Base-by-base conservation (phyloP, 2,329 filamentous ascomycete genomes). In the Septoria petroselini region DNA sequence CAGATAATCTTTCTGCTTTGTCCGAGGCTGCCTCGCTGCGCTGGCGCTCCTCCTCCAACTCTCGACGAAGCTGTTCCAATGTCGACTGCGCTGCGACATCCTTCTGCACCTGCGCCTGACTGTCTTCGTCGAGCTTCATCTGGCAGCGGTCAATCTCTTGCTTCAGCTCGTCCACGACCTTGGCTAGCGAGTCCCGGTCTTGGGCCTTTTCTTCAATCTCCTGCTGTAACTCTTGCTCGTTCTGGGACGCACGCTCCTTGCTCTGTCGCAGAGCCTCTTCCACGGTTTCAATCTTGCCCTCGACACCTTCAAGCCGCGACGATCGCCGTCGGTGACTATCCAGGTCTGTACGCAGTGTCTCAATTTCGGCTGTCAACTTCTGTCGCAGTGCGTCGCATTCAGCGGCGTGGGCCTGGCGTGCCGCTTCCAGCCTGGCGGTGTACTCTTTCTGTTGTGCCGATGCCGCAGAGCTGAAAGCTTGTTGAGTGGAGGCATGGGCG, bases 131-230 rank as follows among this genome's bases (percentile, higher is more conserved):
- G 27, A 68, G 58, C 44, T 65, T 59, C 12, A 59, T 41, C 51
- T 68, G 62, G 38, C 62, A 65, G n/a, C 60, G 54, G 34, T 66
- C 62, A 35, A 68, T 68, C 55, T 68, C 66, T 31, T 62, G 48
- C 49, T 59, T 58, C 35, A 68, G 51, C 27, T 68, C 65, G 17
- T 60, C 53, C 19, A 68, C 63, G 3, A 67, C 63, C 35, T 52
- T 48, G 7, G 58, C 62, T 15, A 69, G 51, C 49, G 64, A 54
- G 25, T 62, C 62, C 14, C 58, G 58, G 47, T 67, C 62, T 21
- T 59, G 54, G 7, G 63, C 60, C 47, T 66, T 64, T 46, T 63
- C 54, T 40, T 61, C 52, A 17, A 67, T 50, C 40, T 59, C 57
- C 41, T 63, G 55, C 46, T 61, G 58, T 14, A 66, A 47, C 48